Evolutionary conservation across 805 yeast genomes (phyloP), one percentile per base, ranked within the genome.

Genomic region (Hanseniaspora lachancei): DNA sequence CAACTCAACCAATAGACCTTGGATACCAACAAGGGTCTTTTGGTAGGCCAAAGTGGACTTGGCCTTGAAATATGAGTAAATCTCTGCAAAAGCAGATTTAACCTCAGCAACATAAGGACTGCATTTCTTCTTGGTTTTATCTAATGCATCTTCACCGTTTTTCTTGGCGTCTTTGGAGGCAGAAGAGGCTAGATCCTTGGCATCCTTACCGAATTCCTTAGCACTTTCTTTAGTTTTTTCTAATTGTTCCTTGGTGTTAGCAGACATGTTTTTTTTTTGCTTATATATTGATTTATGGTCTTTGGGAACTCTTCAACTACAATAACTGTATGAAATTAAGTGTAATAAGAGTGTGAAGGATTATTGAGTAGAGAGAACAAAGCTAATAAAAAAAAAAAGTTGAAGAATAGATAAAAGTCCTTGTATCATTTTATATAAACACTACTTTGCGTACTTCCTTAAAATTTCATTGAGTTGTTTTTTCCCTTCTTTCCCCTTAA

Each of bases 1-100:
- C 60, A 81, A 70, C 64, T 80, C 84, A 36, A 34, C 38, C n/a
- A 54, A 18, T 8, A 57, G 44, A n/a, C 50, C 53, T 39, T 46
- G 49, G 21, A 49, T 20, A 24, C 54, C 49, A 24, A 36, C 49
- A 18, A 55, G 51, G 18, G 49, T 47, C 38, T 55, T 55, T 39
- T 55, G 54, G 23, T 55, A 47, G 16, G 29, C 39, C 10, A 29
- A 46, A 15, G 40, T 46, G 18, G 56, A 15, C 27, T 46, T 53
- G 24, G 36, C 40, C 21, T 53, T 46, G n/a, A 53, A 1, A 20
- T 9, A 20, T 9, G 5, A 15, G 18, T 23, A n/a, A 29, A 38
- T 39, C 12, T 44, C 16, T 7, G 8, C 7, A 1, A 53, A 13
- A 9, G 1, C 20, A 32, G 49, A 18, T 55, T 66, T 66, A 47